Base-by-base conservation (phyloP, 1,284 basidiomycete species). In the Athelia sp. region DNA sequence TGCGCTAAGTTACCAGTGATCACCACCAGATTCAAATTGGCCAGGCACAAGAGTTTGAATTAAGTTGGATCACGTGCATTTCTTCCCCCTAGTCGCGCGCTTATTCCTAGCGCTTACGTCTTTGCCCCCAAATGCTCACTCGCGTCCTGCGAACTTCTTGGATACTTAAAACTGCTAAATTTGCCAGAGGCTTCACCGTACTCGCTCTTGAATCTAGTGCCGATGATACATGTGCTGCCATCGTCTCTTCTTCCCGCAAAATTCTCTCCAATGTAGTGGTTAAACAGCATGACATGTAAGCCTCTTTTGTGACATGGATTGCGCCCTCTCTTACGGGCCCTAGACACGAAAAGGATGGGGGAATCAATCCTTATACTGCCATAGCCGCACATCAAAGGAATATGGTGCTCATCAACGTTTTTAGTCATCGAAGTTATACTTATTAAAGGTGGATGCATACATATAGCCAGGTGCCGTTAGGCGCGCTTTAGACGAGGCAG, bases 221-320 rank as follows among this genome's bases (percentile, higher is more conserved):
- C 4, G 93, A 97, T 65, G 93, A 96, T 62, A 88, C 91, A 1
- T 94, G 91, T 59, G 90, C 84, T 15, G 87, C 92, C 1, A 73
- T 97, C 48, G 85, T 96, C 44, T 77, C 78, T 24, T 85, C 82
- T 1, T 68, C 79, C 19, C 75, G 81, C 9, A 58, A 74, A 49
- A 84, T 97, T 44, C 78, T 90, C 45, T 83, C 90, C 3, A 94
- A 92, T 65, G 77, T 94, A 8, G 87, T 96, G 50, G 69, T 90
- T 35, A 89, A 85, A 61, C 93, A 96, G 60, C 76, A 88, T 57
- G 58, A 77, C 18, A 64, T 84, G 78, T 84, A 54, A 46, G 80
- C 45, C 18, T 45, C 26, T 47, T 24, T 14, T 49, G 19, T n/a
- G 43, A n/a, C 19, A 4, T 26, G n/a, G 26, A 46, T 32, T 17